Percentiles rank a stretch among this genome's conserved stretches.
Evolutionary conservation across 495 filamentous ascomycete genomes (phyloP).

Genomic region (Tuber aestivum): DNA sequence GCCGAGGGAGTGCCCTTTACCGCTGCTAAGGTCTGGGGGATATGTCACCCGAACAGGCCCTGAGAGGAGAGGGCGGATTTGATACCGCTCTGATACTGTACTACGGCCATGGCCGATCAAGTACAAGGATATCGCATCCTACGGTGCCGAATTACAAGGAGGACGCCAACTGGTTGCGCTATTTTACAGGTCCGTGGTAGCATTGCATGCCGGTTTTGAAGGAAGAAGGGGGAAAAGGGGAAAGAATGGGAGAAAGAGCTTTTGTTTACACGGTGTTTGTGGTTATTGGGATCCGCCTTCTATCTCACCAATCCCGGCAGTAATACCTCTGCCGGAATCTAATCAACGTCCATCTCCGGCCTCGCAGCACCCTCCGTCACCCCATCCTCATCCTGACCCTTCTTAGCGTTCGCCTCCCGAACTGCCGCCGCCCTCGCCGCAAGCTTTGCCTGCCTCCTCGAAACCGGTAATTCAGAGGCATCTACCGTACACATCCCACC

Average conservation of each 20-base stretch:
- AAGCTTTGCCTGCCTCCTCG: slow-evolving; percentile 36
- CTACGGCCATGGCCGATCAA: not conserved
- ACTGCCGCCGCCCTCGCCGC: slow-evolving; percentile 27
- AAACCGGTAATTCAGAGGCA: slow-evolving; percentile 21
- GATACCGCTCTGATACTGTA: not conserved
- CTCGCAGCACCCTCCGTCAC: slow-evolving; percentile 9
- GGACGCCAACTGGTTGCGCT: not conserved
- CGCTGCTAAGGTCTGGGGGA: not conserved
- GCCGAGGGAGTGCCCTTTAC: not conserved
- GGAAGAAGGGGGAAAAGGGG: not conserved
- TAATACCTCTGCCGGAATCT: not conserved
- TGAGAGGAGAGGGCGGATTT: not conserved
- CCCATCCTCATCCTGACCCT: slow-evolving; percentile 18
- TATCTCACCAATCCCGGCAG: not conserved
- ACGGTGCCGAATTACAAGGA: not conserved
- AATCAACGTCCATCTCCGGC: slow-evolving; percentile 29
- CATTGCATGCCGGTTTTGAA: not conserved
- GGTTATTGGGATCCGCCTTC: not conserved
- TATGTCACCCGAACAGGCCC: not conserved
- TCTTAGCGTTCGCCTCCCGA: slow-evolving; percentile 30
- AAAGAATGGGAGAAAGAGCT: not conserved
- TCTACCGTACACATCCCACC: slow-evolving; percentile 16
- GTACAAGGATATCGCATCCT: not conserved
- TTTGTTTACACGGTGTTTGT: not conserved
- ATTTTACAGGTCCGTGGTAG: not conserved